Conservation (phyloP, 176 grass and related monocot genomes). For the Hyparrhenia diplandra region DNA sequence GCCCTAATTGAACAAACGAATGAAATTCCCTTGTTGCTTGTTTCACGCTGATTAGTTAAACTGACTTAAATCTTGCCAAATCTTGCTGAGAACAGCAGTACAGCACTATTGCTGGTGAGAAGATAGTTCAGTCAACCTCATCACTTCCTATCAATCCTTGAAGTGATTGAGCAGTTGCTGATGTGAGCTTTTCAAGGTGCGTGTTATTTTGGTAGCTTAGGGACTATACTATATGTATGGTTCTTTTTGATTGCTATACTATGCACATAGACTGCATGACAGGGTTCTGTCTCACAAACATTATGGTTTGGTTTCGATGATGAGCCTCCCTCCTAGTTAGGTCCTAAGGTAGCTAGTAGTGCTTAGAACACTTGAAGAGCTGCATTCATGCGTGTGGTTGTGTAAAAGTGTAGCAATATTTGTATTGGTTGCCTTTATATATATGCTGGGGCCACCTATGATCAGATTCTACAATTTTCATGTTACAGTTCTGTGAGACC, state of each 20-base stretch:
- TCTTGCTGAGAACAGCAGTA: constrained; percentile 11
- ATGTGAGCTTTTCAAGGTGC: constrained; percentile 18
- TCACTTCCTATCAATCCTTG: not conserved
- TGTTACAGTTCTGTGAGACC: not conserved
- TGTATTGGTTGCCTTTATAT: not conserved
- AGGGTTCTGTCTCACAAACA: not conserved
- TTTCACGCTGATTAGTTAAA: not conserved
- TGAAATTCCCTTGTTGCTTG: not conserved
- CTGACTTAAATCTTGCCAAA: constrained; percentile 1
- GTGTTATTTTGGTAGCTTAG: constrained; percentile 1
- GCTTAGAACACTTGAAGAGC: constrained; percentile 23
- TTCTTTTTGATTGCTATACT: constrained; percentile 1
- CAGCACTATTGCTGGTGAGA: not conserved
- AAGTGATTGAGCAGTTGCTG: not conserved
- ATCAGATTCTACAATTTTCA: not conserved
- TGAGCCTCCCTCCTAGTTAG: not conserved
- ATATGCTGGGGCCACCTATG: not conserved
- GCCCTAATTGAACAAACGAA: not conserved
- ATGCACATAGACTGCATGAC: not conserved
- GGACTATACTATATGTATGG: not conserved
- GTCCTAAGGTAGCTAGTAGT: constrained; percentile 10
- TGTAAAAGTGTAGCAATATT: not conserved
- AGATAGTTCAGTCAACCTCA: not conserved
- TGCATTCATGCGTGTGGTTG: not conserved
- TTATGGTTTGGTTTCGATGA: constrained; percentile 25